Base-by-base conservation (phyloP, 129 eudicot species). In the Rutidosis leptorrhynchoides region DNA sequence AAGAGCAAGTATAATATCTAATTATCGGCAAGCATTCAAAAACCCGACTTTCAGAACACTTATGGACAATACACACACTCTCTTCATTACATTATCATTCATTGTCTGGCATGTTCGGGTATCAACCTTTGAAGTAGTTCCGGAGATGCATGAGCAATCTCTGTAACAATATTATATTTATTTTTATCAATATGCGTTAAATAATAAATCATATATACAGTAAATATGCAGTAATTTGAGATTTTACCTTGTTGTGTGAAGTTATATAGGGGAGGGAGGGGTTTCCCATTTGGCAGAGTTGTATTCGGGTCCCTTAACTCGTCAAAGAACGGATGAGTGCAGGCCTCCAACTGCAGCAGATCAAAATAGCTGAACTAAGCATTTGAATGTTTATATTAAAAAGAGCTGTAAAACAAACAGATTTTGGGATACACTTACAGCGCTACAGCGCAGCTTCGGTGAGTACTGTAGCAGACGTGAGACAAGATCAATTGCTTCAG, bases 401-500 rank as follows among this genome's bases (percentile, higher is more conserved):
- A 4, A 12, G 11, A 20, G 3, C 5, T 0, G 2, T 1, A n/a
- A 67, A 54, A n/a, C 69, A 64, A 12, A 27, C 40, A 26, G 8
- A 0, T 24, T 3, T 24, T 1, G 5, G 49, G 61, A n/a, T 56
- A 66, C 40, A 83, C 98, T 86, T 85, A 94, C 99, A 37, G 97
- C 97, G 33, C 76, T 78, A 54, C 87, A 89, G 14, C 95, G 94
- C 62, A 94, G 71, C 58, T 83, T 84, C 21, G 97, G 97, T 42
- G 97, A 89, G 77, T 93, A 93, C 74, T 93, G 99, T 35, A 93
- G 95, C 78, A 93, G 57, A 61, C 99, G 84, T 8, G 99, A 93
- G 10, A 84, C 92, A 20, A 93, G 93, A 75, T 93, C 99, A 28
- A 93, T 83, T 23, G 93, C 91, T 78, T 93, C 99, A 37, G 90